phyloP scores from a whole-genome alignment of 2,329 filamentous ascomycete species.

The Xylaria sp. region DNA sequence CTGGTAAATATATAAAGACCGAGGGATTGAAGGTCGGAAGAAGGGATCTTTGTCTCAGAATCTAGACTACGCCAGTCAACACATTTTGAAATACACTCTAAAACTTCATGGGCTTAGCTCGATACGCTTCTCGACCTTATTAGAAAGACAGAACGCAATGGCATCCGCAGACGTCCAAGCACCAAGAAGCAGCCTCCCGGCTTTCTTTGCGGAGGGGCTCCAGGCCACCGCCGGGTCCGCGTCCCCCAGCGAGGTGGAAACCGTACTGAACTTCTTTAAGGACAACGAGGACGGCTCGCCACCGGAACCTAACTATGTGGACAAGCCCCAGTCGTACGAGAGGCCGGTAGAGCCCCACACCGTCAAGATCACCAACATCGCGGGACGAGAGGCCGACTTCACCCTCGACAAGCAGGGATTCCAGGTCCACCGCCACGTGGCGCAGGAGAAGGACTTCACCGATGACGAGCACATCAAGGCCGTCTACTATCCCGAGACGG shows the following conservation, averaged over 20 bases:
- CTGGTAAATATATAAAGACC: slow-evolving; percentile 24
- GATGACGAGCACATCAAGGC: slow-evolving; percentile 71
- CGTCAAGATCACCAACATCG: slow-evolving; percentile 53
- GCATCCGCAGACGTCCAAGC: slow-evolving; percentile 46
- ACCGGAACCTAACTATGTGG: slow-evolving; percentile 52
- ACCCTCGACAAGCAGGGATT: slow-evolving; percentile 55
- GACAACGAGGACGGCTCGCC: slow-evolving; percentile 56
- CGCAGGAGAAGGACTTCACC: slow-evolving; percentile 53
- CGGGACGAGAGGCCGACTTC: slow-evolving; percentile 52
- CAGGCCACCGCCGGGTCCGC: slow-evolving; percentile 27
- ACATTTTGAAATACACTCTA: not conserved
- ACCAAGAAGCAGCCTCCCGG: slow-evolving; percentile 38
- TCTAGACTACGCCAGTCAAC: slow-evolving; percentile 7
- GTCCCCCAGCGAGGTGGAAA: slow-evolving; percentile 48
- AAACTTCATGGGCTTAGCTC: not conserved
- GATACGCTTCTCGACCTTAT: not conserved
- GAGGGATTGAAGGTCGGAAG: not conserved
- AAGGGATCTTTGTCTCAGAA: slow-evolving; percentile 1
- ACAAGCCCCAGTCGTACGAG: slow-evolving; percentile 51
- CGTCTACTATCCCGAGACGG: slow-evolving; percentile 78
- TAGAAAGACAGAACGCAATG: slow-evolving; percentile 36
- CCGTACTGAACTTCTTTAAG: slow-evolving; percentile 54
- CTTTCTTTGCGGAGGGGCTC: slow-evolving; percentile 33
- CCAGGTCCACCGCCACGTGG: slow-evolving; percentile 48
- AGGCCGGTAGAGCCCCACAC: slow-evolving; percentile 45